Percentiles rank a stretch among this genome's conserved stretches.
These are phyloP conservation scores for Exophiala alcalophila DNA, from an alignment of 2,329 filamentous ascomycete species.

Conservation along the genomic window DNA sequence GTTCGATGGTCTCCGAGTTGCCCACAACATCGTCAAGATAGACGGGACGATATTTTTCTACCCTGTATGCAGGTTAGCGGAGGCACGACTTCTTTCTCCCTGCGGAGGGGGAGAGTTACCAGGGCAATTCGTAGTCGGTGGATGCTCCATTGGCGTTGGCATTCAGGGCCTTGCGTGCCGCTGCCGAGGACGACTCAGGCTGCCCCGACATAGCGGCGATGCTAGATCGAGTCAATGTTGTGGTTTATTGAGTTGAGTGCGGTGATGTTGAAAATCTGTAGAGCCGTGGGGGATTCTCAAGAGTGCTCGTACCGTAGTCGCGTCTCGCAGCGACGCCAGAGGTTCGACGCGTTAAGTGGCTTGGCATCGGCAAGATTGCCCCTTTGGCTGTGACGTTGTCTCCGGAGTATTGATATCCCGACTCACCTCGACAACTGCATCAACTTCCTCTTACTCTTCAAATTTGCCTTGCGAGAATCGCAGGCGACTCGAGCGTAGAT, in stretches of 20 bases:
- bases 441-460: no score
- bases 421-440: no score
- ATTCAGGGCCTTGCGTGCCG: slow-evolving; percentile 42
- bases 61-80: slow-evolving; percentile 57
- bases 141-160: slow-evolving; percentile 41
- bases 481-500: no score
- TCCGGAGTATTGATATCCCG: no score
- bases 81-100: neutral
- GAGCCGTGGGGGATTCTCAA: no score
- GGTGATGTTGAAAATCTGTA: no score
- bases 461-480: no score
- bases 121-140: slow-evolving; percentile 49
- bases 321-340: no score
- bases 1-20: slow-evolving; percentile 95
- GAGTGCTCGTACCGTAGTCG: no score
- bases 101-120: slow-evolving; percentile 35
- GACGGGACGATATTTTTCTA: slow-evolving; percentile 94
- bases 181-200: slow-evolving; percentile 48
- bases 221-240: neutral
- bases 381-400: no score
- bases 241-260: no score
- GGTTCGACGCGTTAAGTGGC: slow-evolving; percentile 7
- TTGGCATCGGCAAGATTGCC: neutral
- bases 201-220: slow-evolving; percentile 32
- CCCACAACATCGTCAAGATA: slow-evolving; percentile 96